A percentile compares a stretch with the other conserved stretches of the same genome.
Conservation (phyloP, 192 early-diverging fungal genomes). For the Coemansia sp. region DNA sequence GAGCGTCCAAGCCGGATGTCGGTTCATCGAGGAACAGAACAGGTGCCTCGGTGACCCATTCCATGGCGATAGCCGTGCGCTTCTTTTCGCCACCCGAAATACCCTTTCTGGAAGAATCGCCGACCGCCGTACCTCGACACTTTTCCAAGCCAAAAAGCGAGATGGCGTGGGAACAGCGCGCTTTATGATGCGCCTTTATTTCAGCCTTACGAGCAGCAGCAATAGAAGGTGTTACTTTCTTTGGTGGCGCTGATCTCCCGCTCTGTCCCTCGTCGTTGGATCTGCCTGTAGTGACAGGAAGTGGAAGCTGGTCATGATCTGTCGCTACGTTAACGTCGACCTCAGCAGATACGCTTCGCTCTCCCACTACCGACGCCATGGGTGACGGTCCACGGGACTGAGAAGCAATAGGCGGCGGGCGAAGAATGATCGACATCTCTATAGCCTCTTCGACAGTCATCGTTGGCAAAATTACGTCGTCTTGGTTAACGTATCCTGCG, state of each 20-base stretch:
- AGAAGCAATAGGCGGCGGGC: conserved; percentile 33
- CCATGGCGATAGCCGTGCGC: conserved; percentile 75
- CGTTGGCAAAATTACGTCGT: conserved; percentile 66
- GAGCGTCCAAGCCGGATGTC: conserved; percentile 69
- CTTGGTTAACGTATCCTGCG: conserved; percentile 63
- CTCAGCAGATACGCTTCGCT: background rate
- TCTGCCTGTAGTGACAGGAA: conserved; percentile 14
- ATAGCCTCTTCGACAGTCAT: conserved; percentile 84
- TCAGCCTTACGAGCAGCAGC: conserved; percentile 10
- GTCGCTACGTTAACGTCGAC: conserved; percentile 22
- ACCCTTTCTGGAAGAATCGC: conserved; percentile 65
- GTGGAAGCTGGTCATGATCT: conserved; percentile 38
- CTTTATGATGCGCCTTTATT: conserved; percentile 21
- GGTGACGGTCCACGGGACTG: conserved; percentile 2
- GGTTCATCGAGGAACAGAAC: conserved; percentile 76
- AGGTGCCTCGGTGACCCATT: conserved; percentile 70
- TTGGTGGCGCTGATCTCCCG: conserved; percentile 17
- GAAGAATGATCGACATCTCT: conserved; percentile 64
- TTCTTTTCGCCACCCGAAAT: conserved; percentile 77
- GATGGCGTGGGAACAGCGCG: conserved; percentile 63
- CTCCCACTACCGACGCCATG: background rate
- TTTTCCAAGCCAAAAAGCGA: conserved; percentile 66
- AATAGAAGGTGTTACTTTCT: conserved; percentile 21
- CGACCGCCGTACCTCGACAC: conserved; percentile 71
- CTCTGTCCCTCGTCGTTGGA: background rate